Conservation (phyloP, 2,329 filamentous ascomycete species). For the Zasmidium angulare region DNA sequence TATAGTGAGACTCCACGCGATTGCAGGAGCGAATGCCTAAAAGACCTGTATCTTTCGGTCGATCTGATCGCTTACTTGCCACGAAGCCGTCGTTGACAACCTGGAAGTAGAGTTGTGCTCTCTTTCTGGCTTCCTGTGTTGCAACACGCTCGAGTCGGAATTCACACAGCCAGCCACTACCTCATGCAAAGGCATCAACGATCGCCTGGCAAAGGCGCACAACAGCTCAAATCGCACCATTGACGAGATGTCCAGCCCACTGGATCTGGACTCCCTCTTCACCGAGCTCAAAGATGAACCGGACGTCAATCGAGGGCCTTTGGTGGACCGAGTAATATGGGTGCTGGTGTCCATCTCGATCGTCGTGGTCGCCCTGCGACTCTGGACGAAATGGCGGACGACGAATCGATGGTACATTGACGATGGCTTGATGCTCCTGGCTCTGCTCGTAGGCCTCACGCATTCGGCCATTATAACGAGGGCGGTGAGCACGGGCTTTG, state of each 20-base stretch:
- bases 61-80: no score
- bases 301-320: conserved; percentile 13
- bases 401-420: conserved; percentile 30
- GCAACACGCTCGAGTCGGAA: no score
- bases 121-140: neutral
- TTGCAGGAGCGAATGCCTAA: neutral
- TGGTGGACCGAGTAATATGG: conserved; percentile 22
- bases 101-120: neutral
- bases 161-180: no score
- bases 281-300: conserved; percentile 4
- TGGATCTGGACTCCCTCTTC: conserved; percentile 4
- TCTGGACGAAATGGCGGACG: conserved; percentile 25
- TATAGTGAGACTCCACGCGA: neutral
- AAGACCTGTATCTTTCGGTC: neutral
- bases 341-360: conserved; percentile 27
- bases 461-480: conserved; percentile 27
- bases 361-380: conserved; percentile 22
- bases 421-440: conserved; percentile 28
- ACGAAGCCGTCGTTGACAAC: neutral
- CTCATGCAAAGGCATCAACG: neutral
- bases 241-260: neutral
- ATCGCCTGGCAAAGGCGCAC: neutral
- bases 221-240: neutral
- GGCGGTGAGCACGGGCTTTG: conserved; percentile 25
- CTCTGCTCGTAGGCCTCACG: conserved; percentile 24